Base-by-base conservation (phyloP, 345 rosid genomes). In the Citrus trifoliata region DNA sequence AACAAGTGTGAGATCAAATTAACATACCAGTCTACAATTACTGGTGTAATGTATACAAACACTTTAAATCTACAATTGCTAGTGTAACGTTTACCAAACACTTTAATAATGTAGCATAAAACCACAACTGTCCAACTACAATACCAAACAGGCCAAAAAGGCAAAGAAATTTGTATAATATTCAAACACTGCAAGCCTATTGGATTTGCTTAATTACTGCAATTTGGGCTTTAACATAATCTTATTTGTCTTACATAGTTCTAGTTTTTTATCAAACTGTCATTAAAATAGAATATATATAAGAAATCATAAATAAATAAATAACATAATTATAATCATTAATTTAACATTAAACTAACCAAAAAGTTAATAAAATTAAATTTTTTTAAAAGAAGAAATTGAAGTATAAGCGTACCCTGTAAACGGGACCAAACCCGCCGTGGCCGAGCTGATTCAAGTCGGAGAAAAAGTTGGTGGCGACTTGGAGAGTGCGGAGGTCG, bases 391-490 rank as follows among this genome's bases (percentile, higher is more conserved):
- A 53, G 22, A 53, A 53, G 22, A 53, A 51, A 53, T 46, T 46
- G 51, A 1, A 18, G 51, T 46, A 24, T 5, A 1, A 10, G 32
- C 30, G 14, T 24, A 93, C 98, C 93, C 88, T 94, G 90, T 78
- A 93, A 79, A 94, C 98, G 58, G 97, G 97, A 59, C 98, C 98
- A 78, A 93, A 94, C 22, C 98, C 98, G 62, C 98, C 98, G 42
- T 89, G 95, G 35, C 98, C 98, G 42, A 94, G 95, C 82, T 77
- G 89, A 72, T 91, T 91, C 72, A 85, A 76, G 10, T 93, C 96
- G 73, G 96, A 93, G 89, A 94, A 94, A 67, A 68, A 90, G 74
- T 87, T 88, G 58, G 98, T 94, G 13, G 98, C 97, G 32, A 85
- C 70, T 77, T 94, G 90, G 71, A 94, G 91, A 51, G 87, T 78